Evolutionary conservation across 768 basidiomycete genomes (phyloP).

Genomic region (Hirschioporus abietinus): DNA sequence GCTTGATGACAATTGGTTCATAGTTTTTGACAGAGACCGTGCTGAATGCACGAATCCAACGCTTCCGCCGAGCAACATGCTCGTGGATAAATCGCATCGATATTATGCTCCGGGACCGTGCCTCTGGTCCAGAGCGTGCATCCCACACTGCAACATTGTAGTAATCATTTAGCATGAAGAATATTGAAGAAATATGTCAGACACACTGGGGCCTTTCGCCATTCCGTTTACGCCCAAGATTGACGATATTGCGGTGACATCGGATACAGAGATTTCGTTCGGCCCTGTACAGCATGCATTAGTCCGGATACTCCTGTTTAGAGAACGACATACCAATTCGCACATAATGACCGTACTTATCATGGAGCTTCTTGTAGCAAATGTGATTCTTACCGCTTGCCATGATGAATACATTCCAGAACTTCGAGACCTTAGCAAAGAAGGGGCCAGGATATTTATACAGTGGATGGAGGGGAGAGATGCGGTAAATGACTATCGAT

Average conservation of each 20-base stretch:
- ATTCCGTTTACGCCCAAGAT: slow-evolving; percentile 46
- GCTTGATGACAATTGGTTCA: slow-evolving; percentile 30
- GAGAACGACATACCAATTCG: slow-evolving; percentile 40
- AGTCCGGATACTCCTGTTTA: slow-evolving; percentile 8
- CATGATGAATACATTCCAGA: slow-evolving; percentile 31
- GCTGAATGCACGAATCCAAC: slow-evolving; percentile 48
- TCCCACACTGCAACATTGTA: slow-evolving; percentile 48
- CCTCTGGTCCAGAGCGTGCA: slow-evolving; percentile 36
- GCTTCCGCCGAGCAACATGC: slow-evolving; percentile 39
- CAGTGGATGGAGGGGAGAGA: slow-evolving; percentile 50
- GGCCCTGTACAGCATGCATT: slow-evolving; percentile 34
- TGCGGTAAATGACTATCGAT: slow-evolving; percentile 32
- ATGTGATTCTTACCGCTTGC: slow-evolving; percentile 39
- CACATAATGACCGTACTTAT: slow-evolving; percentile 51
- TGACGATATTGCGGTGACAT: slow-evolving; percentile 36
- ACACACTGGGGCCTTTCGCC: slow-evolving; percentile 41
- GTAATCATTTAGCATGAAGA: neutral
- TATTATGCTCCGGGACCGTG: slow-evolving; percentile 26
- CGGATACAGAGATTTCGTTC: slow-evolving; percentile 51
- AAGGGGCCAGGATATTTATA: slow-evolving; percentile 47
- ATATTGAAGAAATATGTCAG: slow-evolving; percentile 5
- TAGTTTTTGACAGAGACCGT: slow-evolving; percentile 42
- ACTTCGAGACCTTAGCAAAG: slow-evolving; percentile 35
- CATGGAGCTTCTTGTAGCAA: slow-evolving; percentile 42
- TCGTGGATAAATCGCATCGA: slow-evolving; percentile 34